phyloP scores from a whole-genome alignment of 768 basidiomycete species.

The Suillus hirtellus region DNA sequence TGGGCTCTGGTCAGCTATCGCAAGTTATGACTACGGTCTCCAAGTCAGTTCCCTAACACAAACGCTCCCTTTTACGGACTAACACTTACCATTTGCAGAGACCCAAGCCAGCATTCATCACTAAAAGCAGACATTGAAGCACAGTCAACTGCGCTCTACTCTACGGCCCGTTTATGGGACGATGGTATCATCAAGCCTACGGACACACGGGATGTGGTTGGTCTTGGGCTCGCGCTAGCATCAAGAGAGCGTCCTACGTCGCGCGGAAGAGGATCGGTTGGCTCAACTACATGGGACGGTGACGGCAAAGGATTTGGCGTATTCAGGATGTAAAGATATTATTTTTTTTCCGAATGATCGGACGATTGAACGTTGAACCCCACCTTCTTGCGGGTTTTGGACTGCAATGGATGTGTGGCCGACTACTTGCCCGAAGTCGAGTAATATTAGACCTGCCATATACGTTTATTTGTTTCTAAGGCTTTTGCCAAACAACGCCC shows the following conservation, averaged over 20 bases:
- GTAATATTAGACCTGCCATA: conserved; percentile 17
- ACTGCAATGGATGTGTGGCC: neutral
- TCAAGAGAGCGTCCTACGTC: conserved; percentile 40
- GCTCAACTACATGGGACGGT: conserved; percentile 69
- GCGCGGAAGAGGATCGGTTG: conserved; percentile 9
- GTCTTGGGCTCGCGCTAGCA: conserved; percentile 83
- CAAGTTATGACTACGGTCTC: conserved; percentile 92
- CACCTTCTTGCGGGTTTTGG: neutral
- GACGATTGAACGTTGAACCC: neutral
- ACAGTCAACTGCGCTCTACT: conserved; percentile 86
- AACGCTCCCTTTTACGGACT: neutral
- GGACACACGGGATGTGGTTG: conserved; percentile 87
- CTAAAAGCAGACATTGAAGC: conserved; percentile 83
- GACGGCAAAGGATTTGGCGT: conserved; percentile 77
- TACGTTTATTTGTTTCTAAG: conserved; percentile 27
- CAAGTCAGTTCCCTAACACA: conserved; percentile 47
- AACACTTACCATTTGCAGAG: conserved; percentile 43
- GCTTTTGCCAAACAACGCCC: conserved; percentile 25
- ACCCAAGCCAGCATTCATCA: conserved; percentile 73
- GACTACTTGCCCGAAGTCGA: neutral
- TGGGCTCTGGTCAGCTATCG: conserved; percentile 92
- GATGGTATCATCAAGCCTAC: conserved; percentile 88
- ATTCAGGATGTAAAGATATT: conserved; percentile 73
- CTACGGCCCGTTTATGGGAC: conserved; percentile 92
- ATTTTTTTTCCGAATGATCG: neutral